Conservation (phyloP, 352 stramenopile genomes). For the Pythium rhizo-oryzae region DNA sequence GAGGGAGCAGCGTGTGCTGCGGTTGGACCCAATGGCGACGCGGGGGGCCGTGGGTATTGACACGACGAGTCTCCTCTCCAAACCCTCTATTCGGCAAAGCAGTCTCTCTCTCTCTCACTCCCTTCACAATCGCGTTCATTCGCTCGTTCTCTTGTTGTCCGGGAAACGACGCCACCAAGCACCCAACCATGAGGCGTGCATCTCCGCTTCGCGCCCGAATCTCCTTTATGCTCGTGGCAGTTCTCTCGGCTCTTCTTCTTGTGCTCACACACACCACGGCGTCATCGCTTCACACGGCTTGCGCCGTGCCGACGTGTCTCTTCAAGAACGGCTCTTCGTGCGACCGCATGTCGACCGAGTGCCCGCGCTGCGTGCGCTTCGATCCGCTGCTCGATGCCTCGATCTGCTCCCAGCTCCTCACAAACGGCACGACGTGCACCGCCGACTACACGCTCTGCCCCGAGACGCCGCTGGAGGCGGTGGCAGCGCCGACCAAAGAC, state of each 20-base stretch:
- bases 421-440: background rate
- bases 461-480: background rate
- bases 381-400: background rate
- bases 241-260: background rate
- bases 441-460: constrained; percentile 4
- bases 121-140: background rate
- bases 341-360: background rate
- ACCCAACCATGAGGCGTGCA: background rate
- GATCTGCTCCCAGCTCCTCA: background rate
- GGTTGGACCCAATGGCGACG: background rate
- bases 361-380: background rate
- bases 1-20: background rate
- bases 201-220: too few species aligned
- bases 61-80: background rate
- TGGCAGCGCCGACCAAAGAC: background rate
- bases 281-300: background rate
- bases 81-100: too few species aligned
- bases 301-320: background rate
- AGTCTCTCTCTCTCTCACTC: background rate
- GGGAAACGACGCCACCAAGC: background rate
- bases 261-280: background rate
- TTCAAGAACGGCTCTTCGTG: constrained; percentile 12
- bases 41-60: background rate
- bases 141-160: background rate
- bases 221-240: background rate